phyloP scores from a whole-genome alignment of 257 asterid species.

The Solanum chiquidenum region DNA sequence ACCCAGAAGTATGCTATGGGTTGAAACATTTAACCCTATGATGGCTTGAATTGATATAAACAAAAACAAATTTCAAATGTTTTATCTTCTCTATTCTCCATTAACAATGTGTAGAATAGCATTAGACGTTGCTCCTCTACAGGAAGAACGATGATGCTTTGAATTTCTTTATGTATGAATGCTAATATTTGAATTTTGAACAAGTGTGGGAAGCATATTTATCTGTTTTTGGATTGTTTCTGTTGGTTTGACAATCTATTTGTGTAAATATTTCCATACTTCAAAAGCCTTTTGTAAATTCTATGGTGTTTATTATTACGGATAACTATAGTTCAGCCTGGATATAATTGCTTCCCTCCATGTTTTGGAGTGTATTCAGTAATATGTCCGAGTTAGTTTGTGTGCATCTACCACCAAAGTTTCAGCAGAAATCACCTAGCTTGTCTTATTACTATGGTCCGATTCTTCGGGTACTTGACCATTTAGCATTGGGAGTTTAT shows the following conservation, averaged over 20 bases:
- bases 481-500: not conserved
- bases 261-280: not conserved
- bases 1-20: constrained; percentile 92
- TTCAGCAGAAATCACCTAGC: not conserved
- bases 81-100: constrained; percentile 11
- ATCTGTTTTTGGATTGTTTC: not conserved
- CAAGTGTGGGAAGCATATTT: not conserved
- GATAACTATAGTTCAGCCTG: not conserved
- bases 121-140: not conserved
- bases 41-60: constrained; percentile 21
- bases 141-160: not conserved
- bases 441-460: not conserved
- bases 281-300: not conserved
- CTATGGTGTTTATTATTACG: not conserved
- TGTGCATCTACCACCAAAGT: not conserved
- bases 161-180: not conserved
- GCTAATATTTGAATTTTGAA: not conserved
- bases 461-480: not conserved
- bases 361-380: not conserved
- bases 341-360: not conserved
- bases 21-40: constrained; percentile 1
- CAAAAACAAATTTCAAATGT: not conserved
- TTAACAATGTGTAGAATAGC: constrained; percentile 16
- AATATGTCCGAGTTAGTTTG: not conserved
- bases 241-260: not conserved